phyloP scores from a whole-genome alignment of 306 rosid genomes.

The Cicer pinnatifidum region DNA sequence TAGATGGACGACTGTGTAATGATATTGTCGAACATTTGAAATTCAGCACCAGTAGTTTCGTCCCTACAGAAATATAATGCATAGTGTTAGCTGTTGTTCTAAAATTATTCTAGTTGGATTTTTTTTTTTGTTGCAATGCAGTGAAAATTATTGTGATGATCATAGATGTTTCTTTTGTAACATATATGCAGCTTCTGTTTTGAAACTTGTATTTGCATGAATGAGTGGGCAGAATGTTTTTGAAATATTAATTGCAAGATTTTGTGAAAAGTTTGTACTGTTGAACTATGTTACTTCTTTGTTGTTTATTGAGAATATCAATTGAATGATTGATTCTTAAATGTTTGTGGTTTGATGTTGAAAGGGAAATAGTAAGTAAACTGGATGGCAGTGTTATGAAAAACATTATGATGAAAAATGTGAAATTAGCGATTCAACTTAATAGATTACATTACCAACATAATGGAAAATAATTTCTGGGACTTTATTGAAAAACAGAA shows the following conservation, averaged over 20 bases:
- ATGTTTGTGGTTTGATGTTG: slow-evolving; percentile 11
- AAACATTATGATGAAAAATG: slow-evolving; percentile 14
- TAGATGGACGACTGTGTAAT: too few relatives aligned
- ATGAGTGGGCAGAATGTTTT: too few relatives aligned
- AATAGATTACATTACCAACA: slow-evolving; percentile 16
- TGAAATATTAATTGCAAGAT: too few relatives aligned
- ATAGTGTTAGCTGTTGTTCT: slow-evolving; percentile 3
- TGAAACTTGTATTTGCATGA: too few relatives aligned
- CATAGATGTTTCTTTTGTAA: too few relatives aligned
- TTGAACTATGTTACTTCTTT: too few relatives aligned
- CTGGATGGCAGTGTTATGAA: slow-evolving; percentile 19
- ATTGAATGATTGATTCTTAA: slow-evolving; percentile 37
- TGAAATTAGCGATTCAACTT: slow-evolving; percentile 23
- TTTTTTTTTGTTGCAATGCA: not conserved
- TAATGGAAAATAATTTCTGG: slow-evolving; percentile 18
- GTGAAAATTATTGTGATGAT: not conserved
- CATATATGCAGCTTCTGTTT: too few relatives aligned
- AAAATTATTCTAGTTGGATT: slow-evolving; percentile 21
- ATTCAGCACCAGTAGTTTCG: slow-evolving; percentile 4
- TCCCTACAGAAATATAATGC: slow-evolving; percentile 3
- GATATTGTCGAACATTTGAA: slow-evolving; percentile 5
- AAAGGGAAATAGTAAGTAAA: slow-evolving; percentile 28
- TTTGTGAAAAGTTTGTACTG: too few relatives aligned
- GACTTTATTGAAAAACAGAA: slow-evolving; percentile 4
- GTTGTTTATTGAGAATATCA: too few relatives aligned